These are phyloP conservation scores for Trifolium subterraneum DNA, from an alignment of 306 rosid genomes.

Conservation along the genomic window DNA sequence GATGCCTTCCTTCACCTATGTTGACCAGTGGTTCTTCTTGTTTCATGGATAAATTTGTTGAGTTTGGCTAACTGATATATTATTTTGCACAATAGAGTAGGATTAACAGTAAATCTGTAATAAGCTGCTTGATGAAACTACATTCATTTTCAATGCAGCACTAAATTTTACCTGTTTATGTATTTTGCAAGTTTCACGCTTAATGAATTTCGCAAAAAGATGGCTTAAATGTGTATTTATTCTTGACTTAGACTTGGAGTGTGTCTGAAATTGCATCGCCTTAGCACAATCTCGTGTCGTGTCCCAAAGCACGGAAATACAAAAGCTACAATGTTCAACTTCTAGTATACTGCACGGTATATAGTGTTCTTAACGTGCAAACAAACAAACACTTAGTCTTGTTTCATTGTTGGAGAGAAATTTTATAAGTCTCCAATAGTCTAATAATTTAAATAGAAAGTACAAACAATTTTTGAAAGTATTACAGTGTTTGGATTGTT, in stretches of 20 bases:
- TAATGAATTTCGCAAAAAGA: constrained; percentile 29
- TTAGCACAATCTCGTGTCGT: neutral
- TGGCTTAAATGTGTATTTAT: constrained; percentile 11
- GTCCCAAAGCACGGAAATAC: neutral
- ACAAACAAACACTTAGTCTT: neutral
- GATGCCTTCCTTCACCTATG: constrained; percentile 12
- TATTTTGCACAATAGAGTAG: constrained; percentile 22
- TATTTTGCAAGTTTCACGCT: constrained; percentile 9
- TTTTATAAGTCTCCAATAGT: constrained; percentile 10
- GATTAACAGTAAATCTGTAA: constrained; percentile 12
- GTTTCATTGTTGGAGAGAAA: constrained; percentile 29
- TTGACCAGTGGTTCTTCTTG: constrained; percentile 28
- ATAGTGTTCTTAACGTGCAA: neutral
- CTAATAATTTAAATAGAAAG: constrained; percentile 19
- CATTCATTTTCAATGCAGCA: constrained; percentile 29
- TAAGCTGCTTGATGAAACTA: constrained; percentile 22
- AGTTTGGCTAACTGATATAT: constrained; percentile 10
- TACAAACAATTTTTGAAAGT: constrained; percentile 37
- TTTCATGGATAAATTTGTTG: constrained; percentile 21
- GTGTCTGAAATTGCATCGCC: neutral
- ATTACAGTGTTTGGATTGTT: constrained; percentile 28
- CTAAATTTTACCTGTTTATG: neutral
- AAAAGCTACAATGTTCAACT: neutral
- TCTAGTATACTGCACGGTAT: neutral
- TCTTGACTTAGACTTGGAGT: constrained; percentile 8